Base-by-base conservation (phyloP, 1,284 basidiomycete species). In the Ustilago shanxiensis region DNA sequence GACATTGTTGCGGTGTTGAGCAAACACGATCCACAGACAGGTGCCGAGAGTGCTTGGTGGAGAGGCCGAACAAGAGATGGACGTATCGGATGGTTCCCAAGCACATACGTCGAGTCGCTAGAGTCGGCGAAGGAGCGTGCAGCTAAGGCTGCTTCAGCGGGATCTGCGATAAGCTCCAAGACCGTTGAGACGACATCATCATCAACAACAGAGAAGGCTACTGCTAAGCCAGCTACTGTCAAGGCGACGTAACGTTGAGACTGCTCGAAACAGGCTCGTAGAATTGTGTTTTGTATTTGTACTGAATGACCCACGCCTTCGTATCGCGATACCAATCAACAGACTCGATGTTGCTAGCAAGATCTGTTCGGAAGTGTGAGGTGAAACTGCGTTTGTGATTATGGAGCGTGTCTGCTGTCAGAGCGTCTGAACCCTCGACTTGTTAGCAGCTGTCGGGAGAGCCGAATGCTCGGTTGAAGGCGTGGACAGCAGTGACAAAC, bases 21-120 rank as follows among this genome's bases (percentile, higher is more conserved):
- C 87, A 90, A 28, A 90, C 90, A 91, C 26, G 82, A 86, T 53
- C 83, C 83, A 8, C 72, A 80, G 50, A 85, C 84, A 41, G 92
- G 92, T 55, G 90, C 92, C 26, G 91, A 91, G 66, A 90, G 89
- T 16, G 94, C 95, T 54, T 99, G 97, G 96, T 99, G 95, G 95
- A 92, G 92, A 85, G 96, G 96, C 0, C 88, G 96, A 57, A 96
- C 94, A 70, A 89, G 96, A 66, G 95, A 99, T 80, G 97, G 96
- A 0, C 89, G 92, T 72, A 92, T 94, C 79, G 96, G 96, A 0
- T 99, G 95, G 95, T 98, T 99, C 90, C 96, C 96, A 1, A 91
- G 89, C 76, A 95, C 83, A 33, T 86, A 86, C 54, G 83, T 84
- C n/a, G 84, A 85, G 67, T 81, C 80, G 28, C 61, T 86, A 28